Percentiles rank a stretch among this genome's conserved stretches.
Evolutionary conservation across 2,329 filamentous ascomycete species (phyloP).

Genomic region (Akanthomyces dipterigenus): DNA sequence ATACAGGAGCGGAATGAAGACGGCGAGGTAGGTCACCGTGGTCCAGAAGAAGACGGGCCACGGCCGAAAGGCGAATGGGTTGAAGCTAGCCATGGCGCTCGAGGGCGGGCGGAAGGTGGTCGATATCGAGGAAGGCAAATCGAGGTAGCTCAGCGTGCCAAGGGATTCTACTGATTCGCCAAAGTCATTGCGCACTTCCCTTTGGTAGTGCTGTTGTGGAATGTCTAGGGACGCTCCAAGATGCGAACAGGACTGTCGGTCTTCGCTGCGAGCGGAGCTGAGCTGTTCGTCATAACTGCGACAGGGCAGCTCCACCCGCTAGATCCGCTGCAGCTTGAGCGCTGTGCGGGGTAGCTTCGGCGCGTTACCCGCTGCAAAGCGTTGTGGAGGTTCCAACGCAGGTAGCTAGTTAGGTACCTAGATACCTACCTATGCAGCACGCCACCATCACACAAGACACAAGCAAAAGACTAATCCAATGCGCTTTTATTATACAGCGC

Average conservation of each 20-base stretch:
- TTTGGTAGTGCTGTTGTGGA: background rate
- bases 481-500: background rate
- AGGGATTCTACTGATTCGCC: background rate
- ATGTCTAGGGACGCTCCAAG: background rate
- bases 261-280: background rate
- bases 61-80: conserved; percentile 70
- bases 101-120: background rate
- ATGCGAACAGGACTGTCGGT: background rate
- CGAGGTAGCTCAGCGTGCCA: background rate
- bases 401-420: too few relatives aligned
- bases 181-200: background rate
- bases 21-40: conserved; percentile 66
- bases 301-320: background rate
- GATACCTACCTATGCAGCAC: too few relatives aligned
- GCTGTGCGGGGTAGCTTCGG: background rate
- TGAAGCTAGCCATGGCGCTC: conserved; percentile 22
- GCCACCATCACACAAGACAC: too few relatives aligned
- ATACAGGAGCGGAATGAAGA: conserved; percentile 65
- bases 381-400: too few relatives aligned
- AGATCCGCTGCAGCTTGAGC: background rate
- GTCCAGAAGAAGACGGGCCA: conserved; percentile 76
- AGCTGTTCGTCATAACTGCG: conserved; percentile 2
- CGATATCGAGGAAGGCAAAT: background rate
- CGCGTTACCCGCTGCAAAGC: background rate
- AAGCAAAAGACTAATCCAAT: background rate